Evolutionary conservation across 768 basidiomycete genomes (phyloP).

Genomic region (Rhizopogon vinicolor): DNA sequence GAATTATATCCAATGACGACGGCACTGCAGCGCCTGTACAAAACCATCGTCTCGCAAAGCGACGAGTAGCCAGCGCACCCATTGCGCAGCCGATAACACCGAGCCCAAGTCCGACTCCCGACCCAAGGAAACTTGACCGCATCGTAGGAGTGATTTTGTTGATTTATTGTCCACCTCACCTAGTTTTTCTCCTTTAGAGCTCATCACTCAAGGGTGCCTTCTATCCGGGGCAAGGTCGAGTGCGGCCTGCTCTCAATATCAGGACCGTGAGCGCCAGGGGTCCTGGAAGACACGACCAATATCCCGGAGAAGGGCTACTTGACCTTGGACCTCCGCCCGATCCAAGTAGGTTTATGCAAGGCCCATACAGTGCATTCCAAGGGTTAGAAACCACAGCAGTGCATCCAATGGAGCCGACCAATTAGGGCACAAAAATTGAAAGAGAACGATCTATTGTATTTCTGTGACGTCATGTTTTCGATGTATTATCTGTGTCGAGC

Average conservation of each 20-base stretch:
- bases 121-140: neutral
- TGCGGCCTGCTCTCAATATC: neutral
- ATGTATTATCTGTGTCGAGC: neutral
- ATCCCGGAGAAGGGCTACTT: slow-evolving; percentile 15
- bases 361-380: neutral
- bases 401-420: neutral
- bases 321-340: slow-evolving; percentile 6
- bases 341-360: neutral
- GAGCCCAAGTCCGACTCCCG: slow-evolving; percentile 8
- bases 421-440: neutral
- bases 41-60: slow-evolving; percentile 20
- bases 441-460: neutral
- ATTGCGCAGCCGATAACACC: slow-evolving; percentile 11
- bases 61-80: slow-evolving; percentile 40
- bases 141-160: slow-evolving; percentile 2
- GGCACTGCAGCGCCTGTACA: slow-evolving; percentile 13
- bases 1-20: slow-evolving; percentile 37
- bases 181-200: slow-evolving; percentile 1
- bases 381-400: neutral
- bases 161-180: neutral
- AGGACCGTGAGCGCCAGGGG: slow-evolving; percentile 9
- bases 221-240: neutral
- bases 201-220: slow-evolving; percentile 4
- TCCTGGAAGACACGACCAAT: neutral
- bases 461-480: slow-evolving; percentile 1